phyloP scores from a whole-genome alignment of 768 basidiomycete species.

The Tricholoma terreum region DNA sequence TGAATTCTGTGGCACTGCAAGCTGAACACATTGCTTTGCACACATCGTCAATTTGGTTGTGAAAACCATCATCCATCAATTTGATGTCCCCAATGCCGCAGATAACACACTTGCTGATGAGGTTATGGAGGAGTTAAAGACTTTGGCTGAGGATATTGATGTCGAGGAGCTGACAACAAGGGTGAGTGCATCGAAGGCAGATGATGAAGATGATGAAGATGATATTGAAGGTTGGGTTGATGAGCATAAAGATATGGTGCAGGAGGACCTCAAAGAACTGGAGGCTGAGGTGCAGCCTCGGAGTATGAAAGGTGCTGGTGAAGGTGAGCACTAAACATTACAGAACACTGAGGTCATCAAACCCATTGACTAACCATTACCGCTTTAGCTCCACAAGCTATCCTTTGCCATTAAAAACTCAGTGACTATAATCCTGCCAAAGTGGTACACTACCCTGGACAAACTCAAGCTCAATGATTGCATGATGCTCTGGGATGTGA shows the following conservation, averaged over 20 bases:
- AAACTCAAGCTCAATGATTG: too few relatives aligned
- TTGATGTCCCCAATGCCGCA: slow-evolving; percentile 25
- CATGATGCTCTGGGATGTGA: too few relatives aligned
- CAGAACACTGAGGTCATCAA: too few relatives aligned
- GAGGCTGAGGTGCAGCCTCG: slow-evolving; percentile 9
- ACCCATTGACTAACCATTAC: too few relatives aligned
- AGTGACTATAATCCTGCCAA: too few relatives aligned
- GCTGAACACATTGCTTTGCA: slow-evolving; percentile 31
- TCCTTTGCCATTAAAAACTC: too few relatives aligned
- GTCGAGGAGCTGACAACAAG: background rate
- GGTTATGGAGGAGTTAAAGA: background rate
- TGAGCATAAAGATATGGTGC: too few relatives aligned
- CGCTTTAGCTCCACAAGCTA: too few relatives aligned
- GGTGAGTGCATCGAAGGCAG: slow-evolving; percentile 1
- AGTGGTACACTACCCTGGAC: too few relatives aligned
- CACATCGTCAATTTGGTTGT: slow-evolving; percentile 35
- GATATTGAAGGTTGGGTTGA: slow-evolving; percentile 7
- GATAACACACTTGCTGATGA: background rate
- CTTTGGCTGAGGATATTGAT: background rate
- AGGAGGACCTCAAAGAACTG: slow-evolving; percentile 13
- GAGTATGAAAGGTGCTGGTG: too few relatives aligned
- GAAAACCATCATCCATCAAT: too few relatives aligned
- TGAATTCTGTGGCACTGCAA: slow-evolving; percentile 18
- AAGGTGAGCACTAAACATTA: too few relatives aligned
- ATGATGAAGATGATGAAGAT: slow-evolving; percentile 22